phyloP scores from a whole-genome alignment of 2,329 filamentous ascomycete genomes.

The Fusarium floridanum region DNA sequence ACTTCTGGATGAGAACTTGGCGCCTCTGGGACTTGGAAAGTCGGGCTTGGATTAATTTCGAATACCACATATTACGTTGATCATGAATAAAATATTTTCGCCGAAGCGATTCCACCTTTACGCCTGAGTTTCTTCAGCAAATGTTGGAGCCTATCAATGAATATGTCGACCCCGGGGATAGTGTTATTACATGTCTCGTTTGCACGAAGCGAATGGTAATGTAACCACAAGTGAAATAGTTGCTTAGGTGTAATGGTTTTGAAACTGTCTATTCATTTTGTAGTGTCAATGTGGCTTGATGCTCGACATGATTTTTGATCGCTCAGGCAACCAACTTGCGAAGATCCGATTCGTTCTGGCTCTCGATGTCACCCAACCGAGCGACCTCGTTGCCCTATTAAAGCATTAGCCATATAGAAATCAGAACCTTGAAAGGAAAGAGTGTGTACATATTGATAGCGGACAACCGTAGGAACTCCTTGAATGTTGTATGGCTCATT shows the following conservation, averaged over 20 bases:
- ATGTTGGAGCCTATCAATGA: no score
- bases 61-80: neutral
- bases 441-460: constrained; percentile 41
- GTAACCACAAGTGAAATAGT: neutral
- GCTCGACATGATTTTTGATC: neutral
- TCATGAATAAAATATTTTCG: neutral
- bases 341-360: constrained; percentile 45
- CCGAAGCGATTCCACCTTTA: neutral
- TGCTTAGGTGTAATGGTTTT: neutral
- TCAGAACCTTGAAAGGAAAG: neutral
- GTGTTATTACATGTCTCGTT: neutral
- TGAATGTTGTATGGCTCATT: constrained; percentile 44
- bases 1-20: no score
- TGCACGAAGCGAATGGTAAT: neutral
- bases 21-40: neutral
- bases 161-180: no score
- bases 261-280: neutral
- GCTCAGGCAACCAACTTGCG: constrained; percentile 35
- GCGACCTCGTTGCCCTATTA: constrained; percentile 43
- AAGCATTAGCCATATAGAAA: neutral
- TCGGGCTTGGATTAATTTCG: neutral
- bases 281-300: neutral
- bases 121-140: neutral
- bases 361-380: constrained; percentile 45
- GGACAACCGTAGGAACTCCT: constrained; percentile 46